Evolutionary conservation across 768 basidiomycete species (phyloP), one percentile per base, ranked within the genome.

Genomic region (Fomitopsis serialis): DNA sequence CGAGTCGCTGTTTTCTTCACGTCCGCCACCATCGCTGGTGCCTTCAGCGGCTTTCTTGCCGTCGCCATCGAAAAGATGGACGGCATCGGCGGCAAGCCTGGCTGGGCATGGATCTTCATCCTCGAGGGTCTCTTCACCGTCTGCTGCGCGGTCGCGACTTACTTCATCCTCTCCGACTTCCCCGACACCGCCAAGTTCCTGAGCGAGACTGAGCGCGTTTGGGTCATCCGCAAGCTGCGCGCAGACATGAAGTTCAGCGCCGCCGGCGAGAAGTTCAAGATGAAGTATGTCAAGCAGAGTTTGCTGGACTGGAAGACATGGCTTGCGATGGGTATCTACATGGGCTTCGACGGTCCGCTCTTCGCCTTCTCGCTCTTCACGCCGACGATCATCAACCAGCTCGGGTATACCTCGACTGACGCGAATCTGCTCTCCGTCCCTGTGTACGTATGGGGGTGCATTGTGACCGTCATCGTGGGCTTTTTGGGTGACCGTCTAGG

Each of bases 341-440:
- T 83, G 80, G 85, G 85, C 48, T 84, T 82, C 48, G 74, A 75
- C 49, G 73, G 74, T 66, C 86, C 72, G 48, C 71, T 64, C 70
- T 86, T 44, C 65, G 82, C 57, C 65, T 87, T 69, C 74, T 85
- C 70, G 67, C 71, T 76, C 17, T 77, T 77, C 58, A 72, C 73
- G 7, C 75, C 74, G 1, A 74, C 72, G 7, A 75, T 76, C 53
- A 70, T 78, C 52, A 70, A 67, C 48, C 73, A 85, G 73, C 82
- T 84, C 79, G 85, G 84, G 3, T 87, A 77, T 69, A 66, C 69
- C 36, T 80, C 85, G 11, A 89, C 85, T 1, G 66, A 72, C 23
- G 86, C 88, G 2, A 90, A 91, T 61, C 65, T 91, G 11, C 72
- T 92, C 15, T 86, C 85, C 0, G 87, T 90, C 3, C 88, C 89